Evolutionary conservation across 331 rosid genomes (phyloP), one percentile per base, ranked within the genome.

Genomic region (Malus hybrid): DNA sequence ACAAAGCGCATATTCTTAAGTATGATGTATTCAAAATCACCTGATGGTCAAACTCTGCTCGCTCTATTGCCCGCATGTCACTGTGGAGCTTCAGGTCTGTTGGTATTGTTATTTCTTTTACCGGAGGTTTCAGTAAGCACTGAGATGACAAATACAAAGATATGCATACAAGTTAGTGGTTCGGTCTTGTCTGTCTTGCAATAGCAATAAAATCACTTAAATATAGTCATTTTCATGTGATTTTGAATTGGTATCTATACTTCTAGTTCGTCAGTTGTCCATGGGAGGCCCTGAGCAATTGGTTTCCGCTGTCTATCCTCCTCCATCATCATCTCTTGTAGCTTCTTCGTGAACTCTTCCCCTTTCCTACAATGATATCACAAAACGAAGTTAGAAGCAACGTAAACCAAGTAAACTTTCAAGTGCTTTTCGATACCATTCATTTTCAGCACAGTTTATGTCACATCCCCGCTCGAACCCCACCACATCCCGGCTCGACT

Each of bases 211-310:
- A 31, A 61, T 64, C 69, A 64, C 42, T 64, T 64, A 18, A 31
- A 32, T 18, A 64, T 64, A 64, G 68, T 64, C 44, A 22, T 13
- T 4, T 64, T 46, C 18, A 4, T 16, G 52, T 19, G 56, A 70
- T 71, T 36, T 67, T 2, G 31, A 6, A 19, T 31, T 52, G n/a
- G 28, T 70, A 54, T 61, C 5, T 19, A 59, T 44, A 57, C 99
- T 96, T 95, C 91, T 24, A 97, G 96, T 79, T 95, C 97, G 82
- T 95, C 97, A 14, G 96, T 95, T 54, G 99, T 95, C 93, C 91
- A 92, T 60, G 99, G 99, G 75, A 95, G 97, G 69, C 99, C 98
- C 74, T 92, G 97, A 50, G 99, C 99, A 76, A 90, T 55, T 10
- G 98, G 99, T 68, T 90, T 84, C 71, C 98, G 81, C 68, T 83